Evolutionary conservation across 1,139 yeast species (phyloP).

Genomic region (Barnettozyma hawaiiensis): DNA sequence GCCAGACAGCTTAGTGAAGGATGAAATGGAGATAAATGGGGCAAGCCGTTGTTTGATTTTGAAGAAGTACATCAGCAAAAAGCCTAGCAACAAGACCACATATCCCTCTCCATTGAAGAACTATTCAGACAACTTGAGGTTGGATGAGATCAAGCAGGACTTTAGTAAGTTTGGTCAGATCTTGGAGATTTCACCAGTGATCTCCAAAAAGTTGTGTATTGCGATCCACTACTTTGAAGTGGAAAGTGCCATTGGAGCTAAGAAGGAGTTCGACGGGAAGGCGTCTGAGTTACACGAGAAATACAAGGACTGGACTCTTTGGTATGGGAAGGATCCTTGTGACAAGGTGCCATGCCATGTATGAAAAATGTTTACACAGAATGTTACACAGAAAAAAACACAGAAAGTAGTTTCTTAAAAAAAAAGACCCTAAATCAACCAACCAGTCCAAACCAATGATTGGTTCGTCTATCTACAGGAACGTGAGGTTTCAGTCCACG

Average conservation of each 20-base stretch:
- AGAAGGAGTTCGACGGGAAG: constrained; percentile 36
- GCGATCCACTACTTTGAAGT: constrained; percentile 60
- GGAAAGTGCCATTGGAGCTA: constrained; percentile 59
- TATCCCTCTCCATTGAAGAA: constrained; percentile 31
- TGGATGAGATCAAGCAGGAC: constrained; percentile 40
- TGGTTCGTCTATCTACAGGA: not conserved
- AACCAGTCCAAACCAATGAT: too few species aligned
- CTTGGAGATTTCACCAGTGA: constrained; percentile 58
- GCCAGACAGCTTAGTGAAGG: constrained; percentile 29
- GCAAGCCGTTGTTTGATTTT: constrained; percentile 39
- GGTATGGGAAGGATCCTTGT: constrained; percentile 66
- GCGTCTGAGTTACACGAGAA: constrained; percentile 37
- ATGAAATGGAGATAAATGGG: constrained; percentile 30
- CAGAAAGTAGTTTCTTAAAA: not conserved
- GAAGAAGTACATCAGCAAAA: constrained; percentile 27
- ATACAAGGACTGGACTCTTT: constrained; percentile 55
- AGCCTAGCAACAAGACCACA: constrained; percentile 11
- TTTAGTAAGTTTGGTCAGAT: constrained; percentile 56
- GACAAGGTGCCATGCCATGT: constrained; percentile 46
- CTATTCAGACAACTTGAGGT: constrained; percentile 32
- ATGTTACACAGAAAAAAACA: too few species aligned
- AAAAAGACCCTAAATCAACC: too few species aligned
- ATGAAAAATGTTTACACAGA: too few species aligned
- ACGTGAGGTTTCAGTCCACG: constrained; percentile 3
- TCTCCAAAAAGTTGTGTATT: constrained; percentile 61